Evolutionary conservation across 345 rosid genomes (phyloP).

Genomic region (Salix purpurea): DNA sequence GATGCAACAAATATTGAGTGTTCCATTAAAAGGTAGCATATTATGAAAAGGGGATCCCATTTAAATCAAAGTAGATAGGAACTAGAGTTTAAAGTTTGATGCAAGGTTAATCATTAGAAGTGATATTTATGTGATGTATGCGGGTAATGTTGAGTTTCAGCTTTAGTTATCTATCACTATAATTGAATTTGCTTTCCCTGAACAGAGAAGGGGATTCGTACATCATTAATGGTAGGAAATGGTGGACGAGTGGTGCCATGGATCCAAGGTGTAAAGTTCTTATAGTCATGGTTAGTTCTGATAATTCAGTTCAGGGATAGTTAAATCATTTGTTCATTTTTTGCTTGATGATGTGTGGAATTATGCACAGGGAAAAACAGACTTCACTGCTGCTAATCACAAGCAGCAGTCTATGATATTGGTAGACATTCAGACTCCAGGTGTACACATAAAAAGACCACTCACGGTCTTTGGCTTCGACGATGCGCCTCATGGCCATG

Average conservation of each 20-base stretch:
- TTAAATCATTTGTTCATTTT: slow-evolving; percentile 4
- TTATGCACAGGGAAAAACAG: slow-evolving; percentile 76
- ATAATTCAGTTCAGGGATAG: neutral
- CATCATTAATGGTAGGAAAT: slow-evolving; percentile 80
- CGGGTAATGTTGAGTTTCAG: slow-evolving; percentile 4
- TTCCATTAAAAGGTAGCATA: slow-evolving; percentile 66
- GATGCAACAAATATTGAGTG: slow-evolving; percentile 98
- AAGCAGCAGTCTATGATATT: slow-evolving; percentile 96
- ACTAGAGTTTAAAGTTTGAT: neutral
- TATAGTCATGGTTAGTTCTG: slow-evolving; percentile 83
- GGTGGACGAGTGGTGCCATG: slow-evolving; percentile 99
- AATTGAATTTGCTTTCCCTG: slow-evolving; percentile 6
- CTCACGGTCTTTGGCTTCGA: slow-evolving; percentile 87
- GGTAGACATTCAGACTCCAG: slow-evolving; percentile 75
- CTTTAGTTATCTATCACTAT: slow-evolving; percentile 2
- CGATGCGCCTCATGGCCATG: slow-evolving; percentile 99
- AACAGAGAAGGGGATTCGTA: slow-evolving; percentile 79
- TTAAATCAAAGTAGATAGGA: neutral
- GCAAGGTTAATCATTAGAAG: neutral
- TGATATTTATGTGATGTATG: neutral
- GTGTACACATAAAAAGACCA: slow-evolving; percentile 71
- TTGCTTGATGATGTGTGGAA: slow-evolving; percentile 8
- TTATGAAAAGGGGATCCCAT: neutral
- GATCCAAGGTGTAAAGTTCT: slow-evolving; percentile 96
- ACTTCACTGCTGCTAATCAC: slow-evolving; percentile 71